phyloP scores from a whole-genome alignment of 2,329 filamentous ascomycete species.

The Blumeriella jaapii region DNA sequence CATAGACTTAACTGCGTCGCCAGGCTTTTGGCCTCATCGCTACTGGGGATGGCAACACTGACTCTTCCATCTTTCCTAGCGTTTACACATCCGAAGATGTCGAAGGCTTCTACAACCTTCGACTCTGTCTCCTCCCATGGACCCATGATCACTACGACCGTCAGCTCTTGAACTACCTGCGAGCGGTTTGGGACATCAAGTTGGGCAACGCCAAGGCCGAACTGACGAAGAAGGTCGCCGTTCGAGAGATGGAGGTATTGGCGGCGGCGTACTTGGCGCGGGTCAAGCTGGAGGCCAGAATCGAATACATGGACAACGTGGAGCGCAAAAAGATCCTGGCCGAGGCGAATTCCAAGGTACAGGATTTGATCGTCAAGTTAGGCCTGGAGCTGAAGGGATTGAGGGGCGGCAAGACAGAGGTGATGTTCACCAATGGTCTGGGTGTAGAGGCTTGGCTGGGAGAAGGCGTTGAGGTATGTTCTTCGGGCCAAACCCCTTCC shows the following conservation, averaged over 20 bases:
- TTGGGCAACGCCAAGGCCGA: slow-evolving; percentile 1
- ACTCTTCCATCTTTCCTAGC: too few species aligned
- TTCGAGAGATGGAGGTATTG: background rate
- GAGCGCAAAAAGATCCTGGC: background rate
- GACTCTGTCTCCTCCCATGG: slow-evolving; percentile 1
- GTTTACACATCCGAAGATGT: slow-evolving; percentile 4
- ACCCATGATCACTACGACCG: slow-evolving; percentile 1
- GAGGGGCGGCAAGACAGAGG: slow-evolving; percentile 3
- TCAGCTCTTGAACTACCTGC: slow-evolving; percentile 1
- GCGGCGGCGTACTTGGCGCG: background rate
- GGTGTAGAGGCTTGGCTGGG: slow-evolving; percentile 5
- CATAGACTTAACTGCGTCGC: too few species aligned
- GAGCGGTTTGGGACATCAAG: slow-evolving; percentile 1
- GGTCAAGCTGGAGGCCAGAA: background rate
- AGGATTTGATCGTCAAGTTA: background rate
- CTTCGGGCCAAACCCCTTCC: too few species aligned
- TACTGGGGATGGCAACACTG: too few species aligned
- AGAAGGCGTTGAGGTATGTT: slow-evolving; percentile 1
- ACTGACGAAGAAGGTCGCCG: background rate
- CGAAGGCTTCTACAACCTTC: slow-evolving; percentile 3
- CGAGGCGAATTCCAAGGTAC: slow-evolving; percentile 1
- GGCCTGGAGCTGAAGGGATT: slow-evolving; percentile 1
- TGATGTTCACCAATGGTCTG: slow-evolving; percentile 2
- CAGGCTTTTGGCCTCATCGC: too few species aligned
- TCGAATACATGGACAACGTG: background rate